Evolutionary conservation across 176 grass and related monocot species (phyloP), one percentile per base, ranked within the genome.

Genomic region (Phoenix roebelenii): DNA sequence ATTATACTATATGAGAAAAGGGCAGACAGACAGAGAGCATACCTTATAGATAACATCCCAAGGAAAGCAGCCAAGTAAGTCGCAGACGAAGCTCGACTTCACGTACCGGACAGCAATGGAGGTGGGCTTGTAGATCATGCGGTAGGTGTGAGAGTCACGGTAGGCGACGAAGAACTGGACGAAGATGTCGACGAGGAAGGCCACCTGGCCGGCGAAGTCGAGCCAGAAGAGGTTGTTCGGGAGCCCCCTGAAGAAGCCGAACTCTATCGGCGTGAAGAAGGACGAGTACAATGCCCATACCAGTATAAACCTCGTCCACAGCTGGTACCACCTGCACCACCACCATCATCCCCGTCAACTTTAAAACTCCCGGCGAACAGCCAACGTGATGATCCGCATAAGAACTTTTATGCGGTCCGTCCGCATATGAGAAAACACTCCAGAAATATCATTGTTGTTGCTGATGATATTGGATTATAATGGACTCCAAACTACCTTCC

Each of bases 11-110:
- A 55, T 25, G 4, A 28, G 23, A 58, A 59, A 22, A 5, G 7
- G 35, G 35, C 10, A 14, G 35, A 14, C 32, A 35, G 9, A 10
- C 35, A 44, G 35, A 14, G 35, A 44, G 7, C 35, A 60, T 71
- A 93, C 94, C 94, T 77, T 93, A 67, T 93, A 98, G 22, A 98
- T 93, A n/a, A 3, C 1, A 60, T 98, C 88, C 94, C 94, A 98
- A n/a, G 94, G 94, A 59, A 93, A 66, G 64, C 94, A 98, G 59
- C 75, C 82, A 58, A 93, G 70, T 2, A 93, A 54, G 67, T 98
- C 88, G 55, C 93, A 83, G 22, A 89, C 39, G 67, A 98, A 98
- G 53, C 55, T 78, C 72, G 84, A 83, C 67, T 98, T 98, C 76
- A 73, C 57, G 23, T 98, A 98, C 76, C 94, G 59, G 15, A 85